Conservation (phyloP, 306 rosid genomes). For the Cicer cuneatum region DNA sequence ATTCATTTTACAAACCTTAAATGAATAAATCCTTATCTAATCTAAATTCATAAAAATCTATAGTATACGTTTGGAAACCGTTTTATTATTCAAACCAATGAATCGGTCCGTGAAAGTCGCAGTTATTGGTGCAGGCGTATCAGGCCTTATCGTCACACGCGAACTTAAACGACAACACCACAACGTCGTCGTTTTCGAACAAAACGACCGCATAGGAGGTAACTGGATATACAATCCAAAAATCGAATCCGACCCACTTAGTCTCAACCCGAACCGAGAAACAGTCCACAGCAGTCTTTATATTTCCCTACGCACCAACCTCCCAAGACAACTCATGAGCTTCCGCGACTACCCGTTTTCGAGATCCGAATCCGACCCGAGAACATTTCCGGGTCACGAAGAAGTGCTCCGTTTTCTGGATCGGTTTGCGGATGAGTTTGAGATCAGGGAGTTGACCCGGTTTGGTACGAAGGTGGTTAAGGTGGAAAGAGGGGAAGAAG, state of each 20-base stretch:
- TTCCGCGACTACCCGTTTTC: conserved; percentile 45
- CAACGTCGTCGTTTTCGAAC: conserved; percentile 46
- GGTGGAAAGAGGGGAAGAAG: background rate
- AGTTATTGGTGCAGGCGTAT: conserved; percentile 48
- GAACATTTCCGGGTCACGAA: conserved; percentile 46
- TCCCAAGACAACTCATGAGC: conserved; percentile 43
- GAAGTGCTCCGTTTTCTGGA: conserved; percentile 47
- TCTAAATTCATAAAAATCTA: no score
- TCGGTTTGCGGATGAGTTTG: conserved; percentile 37
- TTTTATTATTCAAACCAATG: background rate
- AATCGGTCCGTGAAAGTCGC: conserved; percentile 40
- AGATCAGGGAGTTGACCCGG: conserved; percentile 3
- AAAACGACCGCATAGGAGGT: conserved; percentile 41
- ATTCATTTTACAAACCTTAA: no score
- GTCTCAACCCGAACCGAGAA: conserved; percentile 44
- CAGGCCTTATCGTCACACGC: conserved; percentile 44
- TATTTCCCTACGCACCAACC: conserved; percentile 48
- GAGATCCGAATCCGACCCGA: conserved; percentile 16
- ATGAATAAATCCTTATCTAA: no score
- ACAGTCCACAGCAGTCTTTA: conserved; percentile 44
- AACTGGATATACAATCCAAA: conserved; percentile 45
- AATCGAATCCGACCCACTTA: conserved; percentile 47
- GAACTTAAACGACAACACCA: conserved; percentile 44
- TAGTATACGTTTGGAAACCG: background rate
- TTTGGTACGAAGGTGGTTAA: conserved; percentile 26